Conservation (phyloP, 306 rosid genomes). For the Begonia masoniana region DNA sequence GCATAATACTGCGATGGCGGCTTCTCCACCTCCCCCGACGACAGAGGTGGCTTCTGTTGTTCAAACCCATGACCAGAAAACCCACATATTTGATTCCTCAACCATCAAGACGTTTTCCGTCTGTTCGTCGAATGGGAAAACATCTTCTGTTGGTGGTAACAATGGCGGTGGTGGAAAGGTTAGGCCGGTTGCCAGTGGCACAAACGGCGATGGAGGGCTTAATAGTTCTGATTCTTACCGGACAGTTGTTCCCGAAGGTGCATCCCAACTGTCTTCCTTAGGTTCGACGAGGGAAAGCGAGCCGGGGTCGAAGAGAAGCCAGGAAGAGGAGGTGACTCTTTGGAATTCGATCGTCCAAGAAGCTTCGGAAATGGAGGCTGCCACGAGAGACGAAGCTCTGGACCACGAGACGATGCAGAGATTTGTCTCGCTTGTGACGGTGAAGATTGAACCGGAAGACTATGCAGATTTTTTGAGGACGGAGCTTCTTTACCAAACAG, state of each 20-base stretch:
- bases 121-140: conserved; percentile 2
- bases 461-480: conserved; percentile 41
- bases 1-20: conserved; percentile 12
- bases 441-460: conserved; percentile 43
- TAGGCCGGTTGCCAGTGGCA: conserved; percentile 8
- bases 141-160: conserved; percentile 1
- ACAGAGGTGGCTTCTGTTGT: conserved; percentile 4
- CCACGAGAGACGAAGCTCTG: conserved; percentile 20
- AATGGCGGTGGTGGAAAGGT: conserved; percentile 2
- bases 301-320: not conserved
- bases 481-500: conserved; percentile 37
- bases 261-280: conserved; percentile 7
- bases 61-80: conserved; percentile 4
- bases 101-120: not conserved
- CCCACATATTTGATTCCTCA: conserved; percentile 9
- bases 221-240: conserved; percentile 2
- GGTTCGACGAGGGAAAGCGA: conserved; percentile 6
- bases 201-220: conserved; percentile 8
- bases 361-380: conserved; percentile 34
- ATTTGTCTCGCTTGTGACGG: conserved; percentile 40
- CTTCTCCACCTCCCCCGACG: conserved; percentile 2
- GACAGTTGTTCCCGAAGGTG: conserved; percentile 5
- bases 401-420: conserved; percentile 12
- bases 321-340: conserved; percentile 26
- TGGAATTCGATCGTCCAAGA: conserved; percentile 49